Base-by-base conservation (phyloP, 2,329 filamentous ascomycete species). In the Tolypocladium pustulatum region DNA sequence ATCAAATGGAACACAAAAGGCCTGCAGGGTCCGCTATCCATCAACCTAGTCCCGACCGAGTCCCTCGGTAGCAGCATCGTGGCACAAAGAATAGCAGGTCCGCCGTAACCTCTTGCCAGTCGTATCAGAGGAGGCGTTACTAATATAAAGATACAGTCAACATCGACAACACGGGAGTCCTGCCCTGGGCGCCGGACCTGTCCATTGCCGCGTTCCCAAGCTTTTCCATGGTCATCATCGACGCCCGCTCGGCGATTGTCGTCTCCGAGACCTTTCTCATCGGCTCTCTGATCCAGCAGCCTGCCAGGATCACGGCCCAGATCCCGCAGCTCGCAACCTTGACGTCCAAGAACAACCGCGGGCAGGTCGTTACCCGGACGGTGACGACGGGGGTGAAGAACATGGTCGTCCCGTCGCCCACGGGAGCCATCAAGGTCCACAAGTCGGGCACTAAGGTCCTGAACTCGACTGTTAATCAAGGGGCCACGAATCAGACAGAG, bases 161-260 rank as follows among this genome's bases (percentile, higher is more conserved):
- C 38, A 60, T 66, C 52, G 60, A 61, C 6, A 66, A 66, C 46
- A 59, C 59, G 8, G 65, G 65, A 17, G 20, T 60, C 4, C 22
- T 66, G 41, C 55, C 59, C 41, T 67, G 65, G 65, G 59, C 58
- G 2, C 65, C 65, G 2, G 62, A 62, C 25, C 41, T 58, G 27
- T 60, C 61, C 30, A 65, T 66, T 25, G 57, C 58, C n/a, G 62
- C 62, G 1, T 64, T 66, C 49, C 60, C 60, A 3, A 61, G 57
- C 43, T 66, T 66, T 54, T 56, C 60, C 57, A 62, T 67, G 61
- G 53, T 65, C 25, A 63, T 67, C 49, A 51, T 63, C 57, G 65
- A 67, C 22, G 43, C 64, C 7, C 58, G 56, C 25, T 40, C 55
- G 15, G 6, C 1, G 3, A 41, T 37, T 2, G 15, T 59, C 30